These are phyloP conservation scores for Globisporangium canariense DNA, from an alignment of 352 stramenopile species.

Conservation along the genomic window DNA sequence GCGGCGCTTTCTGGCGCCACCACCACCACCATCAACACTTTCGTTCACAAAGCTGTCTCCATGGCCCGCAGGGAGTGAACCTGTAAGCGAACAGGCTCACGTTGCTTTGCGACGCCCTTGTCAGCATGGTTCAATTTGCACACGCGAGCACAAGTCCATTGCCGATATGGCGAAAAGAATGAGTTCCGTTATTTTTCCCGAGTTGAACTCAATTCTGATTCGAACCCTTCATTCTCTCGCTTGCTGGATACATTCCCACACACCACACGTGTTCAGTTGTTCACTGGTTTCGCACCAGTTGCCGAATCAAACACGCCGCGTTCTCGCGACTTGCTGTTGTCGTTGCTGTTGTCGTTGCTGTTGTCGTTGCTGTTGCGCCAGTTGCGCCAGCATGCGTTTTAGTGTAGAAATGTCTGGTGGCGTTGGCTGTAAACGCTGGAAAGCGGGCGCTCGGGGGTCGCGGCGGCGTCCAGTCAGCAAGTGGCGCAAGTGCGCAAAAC, in stretches of 20 bases:
- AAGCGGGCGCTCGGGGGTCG: conserved; percentile 43
- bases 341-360: neutral
- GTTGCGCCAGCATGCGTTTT: neutral
- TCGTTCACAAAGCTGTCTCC: neutral
- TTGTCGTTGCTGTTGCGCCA: neutral
- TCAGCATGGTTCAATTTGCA: neutral
- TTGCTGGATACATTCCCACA: neutral
- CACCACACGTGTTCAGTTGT: no score
- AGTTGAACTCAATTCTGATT: neutral
- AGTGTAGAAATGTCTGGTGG: conserved; percentile 32
- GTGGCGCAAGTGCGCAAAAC: conserved; percentile 49
- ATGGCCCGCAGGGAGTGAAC: neutral
- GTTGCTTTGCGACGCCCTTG: neutral
- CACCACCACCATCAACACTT: neutral
- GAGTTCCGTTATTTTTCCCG: neutral
- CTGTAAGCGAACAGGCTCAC: neutral
- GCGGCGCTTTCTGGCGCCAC: neutral
- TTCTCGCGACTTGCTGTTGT: conserved; percentile 8
- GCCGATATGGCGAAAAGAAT: neutral
- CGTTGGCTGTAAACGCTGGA: conserved; percentile 23
- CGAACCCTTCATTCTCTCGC: neutral
- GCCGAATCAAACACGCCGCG: conserved; percentile 7
- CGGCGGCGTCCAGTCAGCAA: conserved; percentile 53
- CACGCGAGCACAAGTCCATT: neutral
- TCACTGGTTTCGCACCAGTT: conserved; percentile 14